phyloP scores from a whole-genome alignment of 306 rosid genomes.

The Quercus bicolor region DNA sequence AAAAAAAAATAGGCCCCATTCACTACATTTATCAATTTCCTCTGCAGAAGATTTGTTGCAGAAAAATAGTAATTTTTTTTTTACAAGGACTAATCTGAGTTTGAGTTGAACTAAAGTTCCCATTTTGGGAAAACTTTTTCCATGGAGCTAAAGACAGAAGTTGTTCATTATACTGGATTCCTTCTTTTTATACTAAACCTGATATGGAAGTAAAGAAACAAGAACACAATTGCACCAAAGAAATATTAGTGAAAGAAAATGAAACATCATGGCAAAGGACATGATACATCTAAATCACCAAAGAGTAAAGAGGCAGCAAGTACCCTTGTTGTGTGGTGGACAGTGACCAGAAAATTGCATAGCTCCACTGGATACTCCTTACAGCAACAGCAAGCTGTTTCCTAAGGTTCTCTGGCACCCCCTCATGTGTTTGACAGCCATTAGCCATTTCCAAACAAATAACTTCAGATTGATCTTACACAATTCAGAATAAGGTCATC shows the following conservation, averaged over 20 bases:
- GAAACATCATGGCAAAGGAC: not conserved
- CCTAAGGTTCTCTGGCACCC: constrained; percentile 43
- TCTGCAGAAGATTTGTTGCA: not conserved
- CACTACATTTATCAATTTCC: not conserved
- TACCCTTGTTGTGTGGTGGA: constrained; percentile 69
- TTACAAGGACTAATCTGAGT: not conserved
- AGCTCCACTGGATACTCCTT: constrained; percentile 84
- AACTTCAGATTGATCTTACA: not conserved
- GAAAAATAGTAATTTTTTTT: not conserved
- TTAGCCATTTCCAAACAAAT: constrained; percentile 30
- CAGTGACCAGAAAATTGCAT: constrained; percentile 81
- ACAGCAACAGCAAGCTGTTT: constrained; percentile 76
- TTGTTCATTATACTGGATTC: not conserved
- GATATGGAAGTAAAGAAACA: not conserved
- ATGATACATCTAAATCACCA: not conserved
- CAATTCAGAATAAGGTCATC: not conserved
- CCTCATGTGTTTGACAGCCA: constrained; percentile 41
- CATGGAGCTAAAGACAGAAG: not conserved
- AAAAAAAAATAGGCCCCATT: not conserved
- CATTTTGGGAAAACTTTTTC: not conserved
- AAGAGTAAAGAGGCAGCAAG: not conserved
- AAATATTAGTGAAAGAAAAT: not conserved
- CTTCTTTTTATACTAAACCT: not conserved
- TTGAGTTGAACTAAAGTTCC: not conserved
- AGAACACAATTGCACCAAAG: constrained; percentile 12